Evolutionary conservation across 495 filamentous ascomycete species (phyloP).

Genomic region (Penicillium psychrofluorescens): DNA sequence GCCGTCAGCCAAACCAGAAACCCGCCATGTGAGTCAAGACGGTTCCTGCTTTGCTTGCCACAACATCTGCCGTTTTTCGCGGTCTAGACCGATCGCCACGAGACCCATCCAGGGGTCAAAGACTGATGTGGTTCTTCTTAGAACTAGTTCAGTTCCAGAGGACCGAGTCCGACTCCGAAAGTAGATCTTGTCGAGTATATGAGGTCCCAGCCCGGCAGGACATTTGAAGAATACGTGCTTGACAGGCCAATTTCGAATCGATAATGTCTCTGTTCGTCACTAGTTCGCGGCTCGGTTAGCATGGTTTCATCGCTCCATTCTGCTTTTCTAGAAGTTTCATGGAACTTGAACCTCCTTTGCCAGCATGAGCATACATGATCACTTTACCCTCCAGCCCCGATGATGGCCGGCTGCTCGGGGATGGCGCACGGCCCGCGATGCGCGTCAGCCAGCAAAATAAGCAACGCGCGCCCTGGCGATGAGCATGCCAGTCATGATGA

Average conservation of each 20-base stretch:
- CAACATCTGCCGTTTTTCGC: not conserved
- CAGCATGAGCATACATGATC: too few species aligned
- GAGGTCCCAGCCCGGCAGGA: too few species aligned
- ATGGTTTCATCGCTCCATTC: too few species aligned
- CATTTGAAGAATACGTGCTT: too few species aligned
- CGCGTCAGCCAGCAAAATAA: not conserved
- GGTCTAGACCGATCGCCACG: not conserved
- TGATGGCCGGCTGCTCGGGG: not conserved
- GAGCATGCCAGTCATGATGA: too few species aligned
- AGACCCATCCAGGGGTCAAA: not conserved
- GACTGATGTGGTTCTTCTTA: not conserved
- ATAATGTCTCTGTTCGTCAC: not conserved
- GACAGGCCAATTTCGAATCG: not conserved
- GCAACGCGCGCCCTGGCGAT: too few species aligned
- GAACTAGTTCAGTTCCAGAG: not conserved
- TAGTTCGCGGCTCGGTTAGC: not conserved
- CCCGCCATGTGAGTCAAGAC: not conserved
- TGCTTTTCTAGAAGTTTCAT: too few species aligned
- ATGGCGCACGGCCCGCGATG: not conserved
- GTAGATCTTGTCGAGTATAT: conserved; percentile 1
- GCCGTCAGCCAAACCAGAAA: not conserved
- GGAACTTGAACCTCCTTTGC: too few species aligned
- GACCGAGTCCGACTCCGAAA: conserved; percentile 17
- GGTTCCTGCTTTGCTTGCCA: not conserved
- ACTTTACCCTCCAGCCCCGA: too few species aligned